A percentile compares a stretch with the other conserved stretches of the same genome.
These are phyloP conservation scores for Tylopilus microsporus DNA, from an alignment of 1,284 basidiomycete genomes.

Conservation along the genomic window DNA sequence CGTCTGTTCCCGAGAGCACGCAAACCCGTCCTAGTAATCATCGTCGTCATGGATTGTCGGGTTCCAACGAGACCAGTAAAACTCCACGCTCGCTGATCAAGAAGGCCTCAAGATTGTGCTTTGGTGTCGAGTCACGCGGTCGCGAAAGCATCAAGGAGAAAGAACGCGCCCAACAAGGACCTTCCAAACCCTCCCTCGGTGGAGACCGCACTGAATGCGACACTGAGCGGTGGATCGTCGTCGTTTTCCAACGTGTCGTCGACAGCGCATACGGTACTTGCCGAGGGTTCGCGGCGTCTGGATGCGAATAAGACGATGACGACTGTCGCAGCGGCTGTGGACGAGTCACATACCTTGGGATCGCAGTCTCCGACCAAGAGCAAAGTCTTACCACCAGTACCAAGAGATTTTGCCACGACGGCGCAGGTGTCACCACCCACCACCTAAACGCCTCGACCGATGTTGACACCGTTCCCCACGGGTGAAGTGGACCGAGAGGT, in stretches of 20 bases:
- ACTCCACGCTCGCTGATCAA: constrained; percentile 56
- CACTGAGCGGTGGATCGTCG: constrained; percentile 68
- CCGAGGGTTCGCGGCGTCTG: constrained; percentile 31
- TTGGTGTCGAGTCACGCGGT: constrained; percentile 45
- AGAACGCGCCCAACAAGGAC: constrained; percentile 44
- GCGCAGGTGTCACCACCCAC: constrained; percentile 1
- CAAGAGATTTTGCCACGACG: constrained; percentile 52
- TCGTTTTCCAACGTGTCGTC: constrained; percentile 74
- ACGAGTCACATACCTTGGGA: constrained; percentile 33
- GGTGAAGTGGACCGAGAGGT: constrained; percentile 63
- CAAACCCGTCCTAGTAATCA: constrained; percentile 36
- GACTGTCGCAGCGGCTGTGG: constrained; percentile 31
- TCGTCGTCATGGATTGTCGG: constrained; percentile 47
- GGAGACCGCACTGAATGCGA: constrained; percentile 51
- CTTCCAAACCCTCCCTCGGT: constrained; percentile 49
- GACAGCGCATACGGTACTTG: constrained; percentile 45
- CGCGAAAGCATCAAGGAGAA: constrained; percentile 37
- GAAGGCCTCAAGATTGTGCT: constrained; percentile 73
- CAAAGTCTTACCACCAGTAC: constrained; percentile 70
- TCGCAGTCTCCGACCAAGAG: constrained; percentile 42
- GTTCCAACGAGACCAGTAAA: constrained; percentile 48
- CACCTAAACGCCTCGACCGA: constrained; percentile 29
- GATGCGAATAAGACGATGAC: constrained; percentile 24
- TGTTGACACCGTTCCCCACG: constrained; percentile 46
- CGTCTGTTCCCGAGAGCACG: constrained; percentile 52